A percentile compares a stretch with the other conserved stretches of the same genome.
These are phyloP conservation scores for Fusarium avenaceum DNA, from an alignment of 2,329 filamentous ascomycete genomes.

Conservation along the genomic window DNA sequence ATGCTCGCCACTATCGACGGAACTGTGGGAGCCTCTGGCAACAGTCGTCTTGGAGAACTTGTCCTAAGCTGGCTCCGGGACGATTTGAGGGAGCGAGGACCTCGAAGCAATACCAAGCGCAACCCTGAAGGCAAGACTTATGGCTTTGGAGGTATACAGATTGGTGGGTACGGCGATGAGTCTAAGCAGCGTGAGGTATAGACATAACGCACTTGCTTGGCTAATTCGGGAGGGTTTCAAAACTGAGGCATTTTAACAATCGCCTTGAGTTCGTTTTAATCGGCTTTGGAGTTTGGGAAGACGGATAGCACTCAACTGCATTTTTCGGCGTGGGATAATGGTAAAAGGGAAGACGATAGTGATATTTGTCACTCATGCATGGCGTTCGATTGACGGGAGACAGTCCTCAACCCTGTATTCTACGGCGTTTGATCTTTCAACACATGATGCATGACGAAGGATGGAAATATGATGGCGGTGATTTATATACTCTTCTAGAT, in stretches of 20 bases:
- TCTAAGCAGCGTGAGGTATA: constrained; percentile 55
- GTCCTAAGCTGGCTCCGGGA: constrained; percentile 89
- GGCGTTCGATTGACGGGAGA: constrained; percentile 45
- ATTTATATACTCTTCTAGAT: constrained; percentile 47
- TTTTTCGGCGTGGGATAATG: constrained; percentile 35
- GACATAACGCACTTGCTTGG: background rate
- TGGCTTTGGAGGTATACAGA: constrained; percentile 62
- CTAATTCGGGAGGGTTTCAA: background rate
- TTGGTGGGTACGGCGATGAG: constrained; percentile 72
- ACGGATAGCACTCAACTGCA: constrained; percentile 53
- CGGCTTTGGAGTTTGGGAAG: constrained; percentile 25
- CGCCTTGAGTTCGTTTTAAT: constrained; percentile 20
- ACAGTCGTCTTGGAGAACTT: constrained; percentile 87
- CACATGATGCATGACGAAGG: constrained; percentile 40
- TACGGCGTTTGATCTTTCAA: constrained; percentile 48
- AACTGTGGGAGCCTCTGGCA: constrained; percentile 66
- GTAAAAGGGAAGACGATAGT: constrained; percentile 11
- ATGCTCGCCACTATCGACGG: constrained; percentile 71
- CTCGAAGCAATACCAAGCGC: constrained; percentile 71
- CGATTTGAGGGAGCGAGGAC: constrained; percentile 83
- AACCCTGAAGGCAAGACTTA: constrained; percentile 76
- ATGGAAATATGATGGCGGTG: constrained; percentile 9
- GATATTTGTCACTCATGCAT: constrained; percentile 27
- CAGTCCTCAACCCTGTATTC: constrained; percentile 54
- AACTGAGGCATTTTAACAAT: constrained; percentile 44